Conservation (phyloP, 2,329 filamentous ascomycete species). For the Talaromyces sp. region DNA sequence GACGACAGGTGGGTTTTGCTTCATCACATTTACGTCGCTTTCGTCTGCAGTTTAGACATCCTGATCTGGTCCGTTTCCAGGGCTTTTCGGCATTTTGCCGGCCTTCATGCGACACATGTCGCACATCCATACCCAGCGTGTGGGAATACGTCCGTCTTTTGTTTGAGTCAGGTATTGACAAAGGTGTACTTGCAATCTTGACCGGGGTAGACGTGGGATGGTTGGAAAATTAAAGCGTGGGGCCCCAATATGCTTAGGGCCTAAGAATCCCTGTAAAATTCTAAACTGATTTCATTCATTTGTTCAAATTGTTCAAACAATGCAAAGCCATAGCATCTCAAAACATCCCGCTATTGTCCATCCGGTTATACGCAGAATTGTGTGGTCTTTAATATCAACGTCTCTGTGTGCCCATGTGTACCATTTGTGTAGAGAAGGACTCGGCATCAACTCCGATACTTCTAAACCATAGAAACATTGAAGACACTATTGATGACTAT, state of each 20-base stretch:
- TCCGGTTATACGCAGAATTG: not conserved
- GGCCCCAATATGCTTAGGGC: not conserved
- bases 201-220: not conserved
- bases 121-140: not conserved
- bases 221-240: not conserved
- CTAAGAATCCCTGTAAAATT: too few species aligned
- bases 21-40: conserved; percentile 10
- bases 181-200: not conserved
- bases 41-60: conserved; percentile 9
- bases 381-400: too few species aligned
- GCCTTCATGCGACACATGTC: not conserved
- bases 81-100: not conserved
- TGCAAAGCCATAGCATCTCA: not conserved
- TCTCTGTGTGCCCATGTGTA: too few species aligned
- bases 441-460: not conserved
- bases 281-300: not conserved
- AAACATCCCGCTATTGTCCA: not conserved
- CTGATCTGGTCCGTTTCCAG: conserved; percentile 11
- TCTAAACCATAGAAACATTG: not conserved
- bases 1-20: conserved; percentile 2
- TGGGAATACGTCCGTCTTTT: not conserved
- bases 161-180: not conserved
- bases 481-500: not conserved
- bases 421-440: not conserved
- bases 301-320: not conserved